phyloP scores from a whole-genome alignment of 1,139 yeast species.

The Nakaseomyces uthaithaninus region DNA sequence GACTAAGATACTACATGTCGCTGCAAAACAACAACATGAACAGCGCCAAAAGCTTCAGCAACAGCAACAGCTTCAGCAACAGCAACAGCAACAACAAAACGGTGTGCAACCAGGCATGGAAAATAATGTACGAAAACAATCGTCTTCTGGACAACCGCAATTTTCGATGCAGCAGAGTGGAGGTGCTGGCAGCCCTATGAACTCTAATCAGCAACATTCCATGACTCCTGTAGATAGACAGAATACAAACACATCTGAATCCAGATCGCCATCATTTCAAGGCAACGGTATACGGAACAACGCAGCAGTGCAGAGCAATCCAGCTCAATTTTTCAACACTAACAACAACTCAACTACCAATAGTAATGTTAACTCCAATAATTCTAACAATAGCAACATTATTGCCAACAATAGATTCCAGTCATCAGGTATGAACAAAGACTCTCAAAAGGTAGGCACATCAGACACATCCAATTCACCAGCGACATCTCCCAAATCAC shows the following conservation, averaged over 20 bases:
- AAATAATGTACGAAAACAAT: slow-evolving; percentile 2
- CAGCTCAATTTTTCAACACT: slow-evolving; percentile 10
- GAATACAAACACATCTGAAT: neutral
- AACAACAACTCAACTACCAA: slow-evolving; percentile 9
- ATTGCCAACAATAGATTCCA: neutral
- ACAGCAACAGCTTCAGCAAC: slow-evolving; percentile 17
- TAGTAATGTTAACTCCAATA: neutral
- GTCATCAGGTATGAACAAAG: neutral
- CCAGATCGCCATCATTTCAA: neutral
- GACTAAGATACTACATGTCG: slow-evolving; percentile 46
- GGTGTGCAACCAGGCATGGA: slow-evolving; percentile 5
- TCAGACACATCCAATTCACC: slow-evolving; percentile 6
- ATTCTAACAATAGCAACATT: neutral
- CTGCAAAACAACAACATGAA: slow-evolving; percentile 40
- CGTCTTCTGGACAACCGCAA: neutral
- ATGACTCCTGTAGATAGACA: slow-evolving; percentile 5
- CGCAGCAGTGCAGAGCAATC: neutral
- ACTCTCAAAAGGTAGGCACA: neutral
- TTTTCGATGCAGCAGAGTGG: neutral
- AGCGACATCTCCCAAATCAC: slow-evolving; percentile 6
- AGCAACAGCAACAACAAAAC: slow-evolving; percentile 13
- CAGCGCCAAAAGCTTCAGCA: slow-evolving; percentile 37
- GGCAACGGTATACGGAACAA: neutral
- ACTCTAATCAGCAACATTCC: neutral
- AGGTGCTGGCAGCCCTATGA: neutral